Base-by-base conservation (phyloP, 2,329 filamentous ascomycete genomes). In the Karstenula rhodostoma region DNA sequence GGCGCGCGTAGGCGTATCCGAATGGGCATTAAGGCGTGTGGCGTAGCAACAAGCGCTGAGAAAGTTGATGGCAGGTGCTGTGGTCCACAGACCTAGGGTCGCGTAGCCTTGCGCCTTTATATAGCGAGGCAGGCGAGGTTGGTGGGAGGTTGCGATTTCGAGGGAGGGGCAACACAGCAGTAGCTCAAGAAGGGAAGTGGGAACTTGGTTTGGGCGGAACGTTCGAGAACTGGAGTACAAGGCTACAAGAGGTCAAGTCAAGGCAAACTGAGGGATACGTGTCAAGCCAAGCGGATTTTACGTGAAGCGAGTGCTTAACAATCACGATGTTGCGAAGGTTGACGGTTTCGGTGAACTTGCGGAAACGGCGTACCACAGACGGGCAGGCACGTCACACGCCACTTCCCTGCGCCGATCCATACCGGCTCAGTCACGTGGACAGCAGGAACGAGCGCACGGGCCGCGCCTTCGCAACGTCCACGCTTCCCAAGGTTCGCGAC, bases 1-100 rank as follows among this genome's bases (percentile, higher is more conserved):
- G 93, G 93, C 12, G 88, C 89, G 61, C 92, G 89, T 51, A 94
- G 87, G 62, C 92, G 87, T 60, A 95, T 83, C 65, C 89, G 87
- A 85, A 97, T 94, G 9, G 71, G 77, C 76, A 75, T 68, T 68
- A 74, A 64, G 73, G 33, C 53, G 19, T 37, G 40, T 51, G 29
- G 56, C 23, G 29, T 32, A 10, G 42, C 42, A 23, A 23, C 42
- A 19, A 48, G 12, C 7, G n/a, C 32, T 15, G 35, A 15, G 17
- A 4, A 2, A 23, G 25, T 3, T 27, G 19, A 27, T 23, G 19
- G 7, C 8, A 32, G 29, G 15, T 27, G 5, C 12, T 17, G 25
- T n/a, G 47, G 8, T 40, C 17, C 8, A n/a, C 17, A 7, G 15
- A 40, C 6, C 37, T n/a, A 40, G 37, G 37, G 8, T 32, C 19